Evolutionary conservation across 2,329 filamentous ascomycete genomes (phyloP), one percentile per base, ranked within the genome.

Genomic region (Macrophomina phaseolina): DNA sequence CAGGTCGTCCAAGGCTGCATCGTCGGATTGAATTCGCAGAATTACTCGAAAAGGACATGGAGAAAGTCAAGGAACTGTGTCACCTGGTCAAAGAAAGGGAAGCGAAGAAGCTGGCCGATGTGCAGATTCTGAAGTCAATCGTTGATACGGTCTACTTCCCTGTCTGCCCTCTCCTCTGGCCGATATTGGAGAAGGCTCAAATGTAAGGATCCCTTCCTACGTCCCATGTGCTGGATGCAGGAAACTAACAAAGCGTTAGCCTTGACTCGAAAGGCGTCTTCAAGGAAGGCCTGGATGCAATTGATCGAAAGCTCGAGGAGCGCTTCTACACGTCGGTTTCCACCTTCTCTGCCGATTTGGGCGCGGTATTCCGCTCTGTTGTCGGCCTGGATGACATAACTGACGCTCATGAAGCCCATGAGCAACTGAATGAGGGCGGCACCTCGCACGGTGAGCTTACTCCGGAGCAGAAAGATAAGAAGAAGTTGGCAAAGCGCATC

Each of bases 101-200:
- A 78, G 83, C 84, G 56, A 81, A 89, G 70, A 97, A 97, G 78
- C 82, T 97, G 28, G 87, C 92, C 68, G 90, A 92, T 66, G 89
- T 89, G 14, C 87, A 92, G 74, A 83, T 93, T 60, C 87, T 98
- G 72, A 88, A 88, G 71, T 88, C 90, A 68, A 90, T 97, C 73
- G 87, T 98, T 36, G 91, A 98, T 76, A 90, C 88, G 42, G 90
- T 96, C 72, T 99, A 98, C 80, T 97, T 98, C 71, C 95, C 95
- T 0, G 87, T 97, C 14, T 86, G 90, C 66, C 89, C 89, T 72
- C 81, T 96, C 61, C 85, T 99, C 28, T 86, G 85, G 74, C 90
- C 92, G 4, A 90, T 95, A 34, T 83, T 97, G 60, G 90, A 93
- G 48, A 93, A 91, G 79, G 93, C 93, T 9, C 85, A 91, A 74